Evolutionary conservation across 176 grass and related monocot genomes (phyloP).

Genomic region (Oryza longistaminata): DNA sequence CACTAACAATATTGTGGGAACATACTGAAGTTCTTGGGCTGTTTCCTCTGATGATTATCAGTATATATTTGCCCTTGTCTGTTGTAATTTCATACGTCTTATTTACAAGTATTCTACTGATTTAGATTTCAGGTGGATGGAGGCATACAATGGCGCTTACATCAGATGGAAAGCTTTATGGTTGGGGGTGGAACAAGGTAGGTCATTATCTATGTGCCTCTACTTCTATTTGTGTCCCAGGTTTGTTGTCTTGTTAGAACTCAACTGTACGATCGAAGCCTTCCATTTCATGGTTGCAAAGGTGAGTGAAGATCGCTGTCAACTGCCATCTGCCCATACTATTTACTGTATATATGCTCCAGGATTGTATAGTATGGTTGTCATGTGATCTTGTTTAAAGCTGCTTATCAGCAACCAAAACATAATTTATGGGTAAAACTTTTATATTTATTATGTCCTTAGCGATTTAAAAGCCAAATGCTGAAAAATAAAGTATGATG

Average conservation of each 20-base stretch:
- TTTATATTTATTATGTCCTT: too few relatives aligned
- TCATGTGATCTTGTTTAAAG: neutral
- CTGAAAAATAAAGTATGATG: too few relatives aligned
- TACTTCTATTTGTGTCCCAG: slow-evolving; percentile 14
- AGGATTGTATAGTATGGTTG: neutral
- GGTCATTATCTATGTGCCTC: slow-evolving; percentile 41
- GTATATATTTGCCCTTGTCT: neutral
- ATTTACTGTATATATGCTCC: neutral
- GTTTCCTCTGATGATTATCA: neutral
- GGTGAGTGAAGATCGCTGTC: slow-evolving; percentile 53
- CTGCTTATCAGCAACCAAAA: neutral
- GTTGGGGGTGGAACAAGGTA: slow-evolving; percentile 99
- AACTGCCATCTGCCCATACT: neutral
- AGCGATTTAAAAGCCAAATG: too few relatives aligned
- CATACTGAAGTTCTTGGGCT: neutral
- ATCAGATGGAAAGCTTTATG: slow-evolving; percentile 90
- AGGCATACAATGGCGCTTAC: slow-evolving; percentile 98
- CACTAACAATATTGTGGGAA: neutral
- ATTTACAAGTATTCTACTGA: slow-evolving; percentile 9
- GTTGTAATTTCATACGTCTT: slow-evolving; percentile 8
- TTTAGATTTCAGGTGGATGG: slow-evolving; percentile 99
- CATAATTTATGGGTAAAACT: too few relatives aligned
- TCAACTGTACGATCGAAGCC: neutral
- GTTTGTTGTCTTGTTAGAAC: slow-evolving; percentile 16
- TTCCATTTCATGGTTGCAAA: slow-evolving; percentile 51